Conservation (phyloP, 73 alveolate genomes). For the Stentor coeruleus region DNA sequence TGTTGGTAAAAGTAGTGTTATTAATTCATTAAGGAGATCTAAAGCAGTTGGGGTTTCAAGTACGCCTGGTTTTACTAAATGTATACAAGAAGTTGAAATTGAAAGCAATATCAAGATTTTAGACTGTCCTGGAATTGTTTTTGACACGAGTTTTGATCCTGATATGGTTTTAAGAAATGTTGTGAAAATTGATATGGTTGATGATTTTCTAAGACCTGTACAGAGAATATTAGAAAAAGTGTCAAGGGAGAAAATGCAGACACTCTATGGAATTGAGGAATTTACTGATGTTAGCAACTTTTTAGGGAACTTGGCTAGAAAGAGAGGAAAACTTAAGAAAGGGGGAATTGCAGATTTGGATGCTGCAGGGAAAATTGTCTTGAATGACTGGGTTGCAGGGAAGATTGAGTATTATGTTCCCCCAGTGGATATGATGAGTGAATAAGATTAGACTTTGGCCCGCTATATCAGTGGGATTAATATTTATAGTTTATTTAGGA, state of each 20-base stretch:
- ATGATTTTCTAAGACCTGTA: slow-evolving; percentile 88
- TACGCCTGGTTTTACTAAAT: slow-evolving; percentile 95
- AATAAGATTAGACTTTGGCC: no score
- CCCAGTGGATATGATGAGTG: slow-evolving; percentile 58
- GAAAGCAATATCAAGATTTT: slow-evolving; percentile 87
- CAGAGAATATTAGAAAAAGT: slow-evolving; percentile 79
- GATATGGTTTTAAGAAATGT: slow-evolving; percentile 77
- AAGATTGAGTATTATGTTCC: slow-evolving; percentile 79
- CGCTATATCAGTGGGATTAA: no score
- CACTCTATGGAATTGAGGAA: slow-evolving; percentile 69
- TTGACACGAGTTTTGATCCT: slow-evolving; percentile 62
- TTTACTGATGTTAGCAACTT: slow-evolving; percentile 71
- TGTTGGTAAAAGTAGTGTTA: slow-evolving; percentile 78
- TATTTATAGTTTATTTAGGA: no score
- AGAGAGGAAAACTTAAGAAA: slow-evolving; percentile 78
- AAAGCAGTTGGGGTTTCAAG: slow-evolving; percentile 93
- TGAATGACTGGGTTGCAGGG: slow-evolving; percentile 91
- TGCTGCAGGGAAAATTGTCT: slow-evolving; percentile 87
- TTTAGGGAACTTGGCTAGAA: slow-evolving; percentile 79
- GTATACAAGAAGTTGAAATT: slow-evolving; percentile 91
- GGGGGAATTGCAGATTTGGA: slow-evolving; percentile 94
- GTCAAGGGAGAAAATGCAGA: slow-evolving; percentile 60
- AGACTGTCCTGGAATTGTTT: slow-evolving; percentile 98
- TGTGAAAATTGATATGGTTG: slow-evolving; percentile 84
- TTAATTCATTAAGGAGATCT: slow-evolving; percentile 79